Conservation (phyloP, 1,284 basidiomycete genomes). For the Irpex sp. region DNA sequence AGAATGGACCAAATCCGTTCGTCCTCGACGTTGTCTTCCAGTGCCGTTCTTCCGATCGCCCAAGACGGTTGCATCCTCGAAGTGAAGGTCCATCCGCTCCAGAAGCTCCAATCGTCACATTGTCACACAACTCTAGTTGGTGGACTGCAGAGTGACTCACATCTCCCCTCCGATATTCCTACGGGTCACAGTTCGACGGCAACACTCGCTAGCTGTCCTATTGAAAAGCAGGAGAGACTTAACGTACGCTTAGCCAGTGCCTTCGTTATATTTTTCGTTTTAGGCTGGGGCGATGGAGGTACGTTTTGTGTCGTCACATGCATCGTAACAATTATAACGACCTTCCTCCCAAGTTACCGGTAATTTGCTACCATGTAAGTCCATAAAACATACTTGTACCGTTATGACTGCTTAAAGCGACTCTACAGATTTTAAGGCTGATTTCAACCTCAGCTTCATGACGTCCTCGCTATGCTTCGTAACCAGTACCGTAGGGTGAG, state of each 20-base stretch:
- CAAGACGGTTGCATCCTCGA: too few relatives aligned
- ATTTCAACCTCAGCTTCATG: slow-evolving; percentile 47
- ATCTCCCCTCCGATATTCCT: too few relatives aligned
- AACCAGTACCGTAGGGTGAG: slow-evolving; percentile 46
- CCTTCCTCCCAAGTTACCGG: slow-evolving; percentile 26
- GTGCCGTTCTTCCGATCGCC: too few relatives aligned
- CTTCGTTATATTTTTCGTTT: slow-evolving; percentile 48
- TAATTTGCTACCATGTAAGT: slow-evolving; percentile 30
- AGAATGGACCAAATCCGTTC: too few relatives aligned
- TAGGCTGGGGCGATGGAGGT: slow-evolving; percentile 62
- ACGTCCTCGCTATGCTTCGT: slow-evolving; percentile 50
- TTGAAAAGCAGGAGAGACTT: slow-evolving; percentile 6
- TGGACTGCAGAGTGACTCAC: background rate
- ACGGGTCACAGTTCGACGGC: background rate
- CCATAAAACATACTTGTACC: background rate
- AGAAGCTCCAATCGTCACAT: background rate
- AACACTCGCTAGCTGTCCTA: background rate
- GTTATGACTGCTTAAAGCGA: too few relatives aligned
- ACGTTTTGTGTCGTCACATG: slow-evolving; percentile 12
- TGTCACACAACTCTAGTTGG: background rate
- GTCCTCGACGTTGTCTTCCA: too few relatives aligned
- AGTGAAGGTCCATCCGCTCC: background rate
- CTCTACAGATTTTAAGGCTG: slow-evolving; percentile 41
- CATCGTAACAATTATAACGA: slow-evolving; percentile 6
- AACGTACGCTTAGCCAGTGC: slow-evolving; percentile 41